These are phyloP conservation scores for Antitrichia curtipendula DNA, from an alignment of 225 moss, liverwort and hornwort species.

Conservation along the genomic window DNA sequence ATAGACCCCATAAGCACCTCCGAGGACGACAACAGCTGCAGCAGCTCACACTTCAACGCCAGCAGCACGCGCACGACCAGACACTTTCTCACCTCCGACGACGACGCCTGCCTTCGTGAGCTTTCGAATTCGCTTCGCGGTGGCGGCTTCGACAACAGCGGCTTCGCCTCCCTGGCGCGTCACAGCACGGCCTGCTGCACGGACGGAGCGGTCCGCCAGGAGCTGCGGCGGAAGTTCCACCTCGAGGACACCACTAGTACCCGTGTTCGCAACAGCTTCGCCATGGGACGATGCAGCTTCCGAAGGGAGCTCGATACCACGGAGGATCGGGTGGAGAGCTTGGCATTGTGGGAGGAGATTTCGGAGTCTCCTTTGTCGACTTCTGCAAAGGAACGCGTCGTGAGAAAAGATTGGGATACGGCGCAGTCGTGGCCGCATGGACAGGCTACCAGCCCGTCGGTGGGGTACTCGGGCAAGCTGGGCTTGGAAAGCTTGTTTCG, in stretches of 20 bases:
- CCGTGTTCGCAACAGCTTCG: background rate
- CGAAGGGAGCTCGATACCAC: constrained; percentile 1
- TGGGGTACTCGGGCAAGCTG: background rate
- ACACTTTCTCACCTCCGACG: background rate
- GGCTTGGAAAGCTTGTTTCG: constrained; percentile 1
- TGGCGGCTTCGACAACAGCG: background rate
- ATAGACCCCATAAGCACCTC: background rate
- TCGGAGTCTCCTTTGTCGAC: background rate
- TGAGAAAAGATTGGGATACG: background rate
- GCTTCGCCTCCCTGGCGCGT: background rate
- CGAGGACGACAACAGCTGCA: constrained; percentile 2
- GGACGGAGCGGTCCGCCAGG: constrained; percentile 6
- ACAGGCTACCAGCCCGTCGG: background rate
- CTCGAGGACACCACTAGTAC: background rate
- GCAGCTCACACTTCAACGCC: background rate
- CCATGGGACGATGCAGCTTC: constrained; percentile 16
- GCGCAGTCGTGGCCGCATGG: background rate
- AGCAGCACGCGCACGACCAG: background rate
- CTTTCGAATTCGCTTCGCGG: background rate
- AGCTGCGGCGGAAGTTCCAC: constrained; percentile 18
- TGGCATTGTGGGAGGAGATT: constrained; percentile 28
- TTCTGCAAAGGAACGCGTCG: background rate
- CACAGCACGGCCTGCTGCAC: constrained; percentile 35
- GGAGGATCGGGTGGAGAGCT: constrained; percentile 20
- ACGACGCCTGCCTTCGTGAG: constrained; percentile 2